Evolutionary conservation across 768 basidiomycete species (phyloP).

Genomic region (Gloeostereum incarnatum): DNA sequence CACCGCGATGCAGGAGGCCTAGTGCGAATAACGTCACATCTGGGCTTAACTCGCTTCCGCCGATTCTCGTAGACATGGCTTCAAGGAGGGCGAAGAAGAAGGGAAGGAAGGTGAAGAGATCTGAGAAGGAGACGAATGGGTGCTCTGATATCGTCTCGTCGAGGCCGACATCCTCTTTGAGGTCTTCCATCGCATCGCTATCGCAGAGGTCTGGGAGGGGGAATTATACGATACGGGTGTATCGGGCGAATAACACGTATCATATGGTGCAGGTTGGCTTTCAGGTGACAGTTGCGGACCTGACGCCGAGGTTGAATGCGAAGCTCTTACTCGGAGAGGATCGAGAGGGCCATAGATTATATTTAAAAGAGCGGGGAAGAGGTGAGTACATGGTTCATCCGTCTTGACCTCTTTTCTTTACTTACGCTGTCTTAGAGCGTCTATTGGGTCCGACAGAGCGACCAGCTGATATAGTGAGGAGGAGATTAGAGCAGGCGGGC

Average conservation of each 20-base stretch:
- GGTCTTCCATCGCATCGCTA: too few relatives aligned
- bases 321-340: conserved; percentile 43
- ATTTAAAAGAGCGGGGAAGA: conserved; percentile 67
- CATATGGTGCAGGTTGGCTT: conserved; percentile 60
- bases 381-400: conserved; percentile 31
- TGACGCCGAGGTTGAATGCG: conserved; percentile 52
- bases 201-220: too few relatives aligned
- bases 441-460: conserved; percentile 72
- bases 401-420: conserved; percentile 1
- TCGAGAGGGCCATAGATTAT: conserved; percentile 56
- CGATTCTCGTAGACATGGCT: conserved; percentile 6
- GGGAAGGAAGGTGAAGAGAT: conserved; percentile 3
- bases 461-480: conserved; percentile 77
- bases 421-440: conserved; percentile 62
- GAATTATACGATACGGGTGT: conserved; percentile 67
- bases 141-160: too few relatives aligned
- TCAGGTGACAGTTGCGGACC: conserved; percentile 55
- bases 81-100: conserved; percentile 10
- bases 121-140: too few relatives aligned
- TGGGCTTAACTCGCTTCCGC: background rate
- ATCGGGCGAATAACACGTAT: conserved; percentile 63
- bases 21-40: background rate
- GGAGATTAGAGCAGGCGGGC: conserved; percentile 82
- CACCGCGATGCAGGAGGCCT: background rate
- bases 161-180: too few relatives aligned